phyloP scores from a whole-genome alignment of 148 eudicot genomes.

The Drosera capensis region DNA sequence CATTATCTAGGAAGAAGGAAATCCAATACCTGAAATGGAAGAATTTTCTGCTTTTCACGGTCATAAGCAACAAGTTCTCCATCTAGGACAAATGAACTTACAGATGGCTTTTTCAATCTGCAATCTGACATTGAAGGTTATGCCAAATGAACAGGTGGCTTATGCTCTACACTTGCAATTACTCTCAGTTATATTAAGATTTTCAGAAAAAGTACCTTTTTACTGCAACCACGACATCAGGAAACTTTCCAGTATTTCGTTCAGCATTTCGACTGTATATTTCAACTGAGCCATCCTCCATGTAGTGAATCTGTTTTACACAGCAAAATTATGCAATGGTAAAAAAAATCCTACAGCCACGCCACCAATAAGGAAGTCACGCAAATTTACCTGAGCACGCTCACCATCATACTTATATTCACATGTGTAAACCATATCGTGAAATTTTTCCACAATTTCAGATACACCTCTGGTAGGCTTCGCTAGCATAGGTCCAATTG shows the following conservation, averaged over 20 bases:
- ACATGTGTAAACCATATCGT: constrained; percentile 71
- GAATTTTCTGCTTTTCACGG: constrained; percentile 71
- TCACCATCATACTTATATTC: constrained; percentile 99
- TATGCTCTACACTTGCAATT: no score
- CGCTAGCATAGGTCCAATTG: constrained; percentile 92
- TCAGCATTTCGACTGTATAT: constrained; percentile 96
- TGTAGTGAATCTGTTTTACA: constrained; percentile 53
- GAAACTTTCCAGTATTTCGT: constrained; percentile 80
- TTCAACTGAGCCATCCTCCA: constrained; percentile 86
- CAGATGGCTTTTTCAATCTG: constrained; percentile 59
- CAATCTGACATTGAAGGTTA: constrained; percentile 11
- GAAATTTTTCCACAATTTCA: constrained; percentile 91
- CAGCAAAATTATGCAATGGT: neutral
- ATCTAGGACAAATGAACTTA: constrained; percentile 73
- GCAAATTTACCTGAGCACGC: constrained; percentile 70
- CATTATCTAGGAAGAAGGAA: neutral
- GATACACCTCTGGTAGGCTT: constrained; percentile 92
- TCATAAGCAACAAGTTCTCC: constrained; percentile 93
- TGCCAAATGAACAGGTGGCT: neutral
- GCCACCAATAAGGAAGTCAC: neutral
- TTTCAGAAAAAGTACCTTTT: constrained; percentile 50
- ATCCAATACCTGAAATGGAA: constrained; percentile 68
- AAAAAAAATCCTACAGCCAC: constrained; percentile 1
- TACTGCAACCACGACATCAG: constrained; percentile 63
- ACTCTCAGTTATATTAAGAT: no score